Evolutionary conservation across 2,329 filamentous ascomycete genomes (phyloP).

Genomic region (Eutypa lata): DNA sequence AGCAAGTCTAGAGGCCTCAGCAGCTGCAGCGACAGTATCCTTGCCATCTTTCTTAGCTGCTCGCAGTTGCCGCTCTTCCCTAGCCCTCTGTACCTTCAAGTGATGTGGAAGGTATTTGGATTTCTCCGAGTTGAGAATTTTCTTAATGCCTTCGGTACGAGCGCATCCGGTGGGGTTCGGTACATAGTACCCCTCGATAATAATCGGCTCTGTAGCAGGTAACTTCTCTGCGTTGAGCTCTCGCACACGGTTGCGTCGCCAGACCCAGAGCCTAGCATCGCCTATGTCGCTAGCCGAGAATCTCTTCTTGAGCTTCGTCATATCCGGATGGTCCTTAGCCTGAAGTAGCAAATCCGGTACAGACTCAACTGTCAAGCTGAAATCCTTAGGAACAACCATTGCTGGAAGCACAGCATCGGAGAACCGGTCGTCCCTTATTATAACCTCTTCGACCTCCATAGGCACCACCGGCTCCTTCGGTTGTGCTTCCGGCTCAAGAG

Average conservation of each 20-base stretch:
- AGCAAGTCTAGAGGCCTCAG: conserved; percentile 68
- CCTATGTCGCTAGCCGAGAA: conserved; percentile 43
- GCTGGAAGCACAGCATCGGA: conserved; percentile 46
- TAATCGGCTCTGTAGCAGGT: conserved; percentile 32
- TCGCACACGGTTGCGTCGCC: conserved; percentile 53
- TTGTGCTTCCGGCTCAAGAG: conserved; percentile 26
- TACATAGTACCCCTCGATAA: conserved; percentile 71
- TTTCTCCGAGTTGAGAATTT: conserved; percentile 95
- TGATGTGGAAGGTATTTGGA: conserved; percentile 97
- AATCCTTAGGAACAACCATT: conserved; percentile 41
- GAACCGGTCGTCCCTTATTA: conserved; percentile 44
- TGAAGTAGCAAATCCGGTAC: conserved; percentile 43
- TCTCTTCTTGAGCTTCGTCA: conserved; percentile 46
- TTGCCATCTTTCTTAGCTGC: conserved; percentile 63
- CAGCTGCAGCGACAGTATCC: conserved; percentile 62
- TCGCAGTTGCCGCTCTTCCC: conserved; percentile 84
- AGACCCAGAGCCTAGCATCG: conserved; percentile 54
- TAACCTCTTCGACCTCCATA: conserved; percentile 26
- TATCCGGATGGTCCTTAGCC: conserved; percentile 45
- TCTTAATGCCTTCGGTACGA: conserved; percentile 88
- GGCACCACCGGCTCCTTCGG: conserved; percentile 18
- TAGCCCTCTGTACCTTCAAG: conserved; percentile 88
- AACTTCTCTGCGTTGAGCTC: conserved; percentile 48
- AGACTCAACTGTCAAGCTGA: conserved; percentile 43
- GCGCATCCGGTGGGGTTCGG: conserved; percentile 82